Percentiles rank a stretch among this genome's conserved stretches.
Conservation (phyloP, 2,329 filamentous ascomycete species). For the Neonectria neomacrospora region DNA sequence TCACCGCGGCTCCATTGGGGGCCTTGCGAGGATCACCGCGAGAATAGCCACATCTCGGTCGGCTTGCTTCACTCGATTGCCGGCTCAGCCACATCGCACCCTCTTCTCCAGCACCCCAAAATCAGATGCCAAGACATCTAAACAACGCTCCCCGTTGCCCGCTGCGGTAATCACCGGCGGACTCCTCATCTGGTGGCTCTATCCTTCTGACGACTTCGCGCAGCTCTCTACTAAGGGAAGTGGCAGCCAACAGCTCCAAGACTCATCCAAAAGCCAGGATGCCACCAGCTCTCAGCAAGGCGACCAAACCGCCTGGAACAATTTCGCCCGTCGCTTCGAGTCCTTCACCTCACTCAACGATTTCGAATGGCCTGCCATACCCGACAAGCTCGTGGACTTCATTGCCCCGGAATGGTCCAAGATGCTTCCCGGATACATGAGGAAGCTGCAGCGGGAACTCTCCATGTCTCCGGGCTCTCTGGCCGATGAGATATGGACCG, state of each 20-base stretch:
- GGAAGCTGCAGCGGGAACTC: slow-evolving; percentile 87
- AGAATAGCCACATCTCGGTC: slow-evolving; percentile 33
- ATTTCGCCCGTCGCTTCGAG: slow-evolving; percentile 60
- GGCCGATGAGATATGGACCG: slow-evolving; percentile 92
- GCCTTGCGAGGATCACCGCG: slow-evolving; percentile 34
- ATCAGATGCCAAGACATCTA: slow-evolving; percentile 31
- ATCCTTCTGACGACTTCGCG: slow-evolving; percentile 57
- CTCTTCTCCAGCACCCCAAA: slow-evolving; percentile 34
- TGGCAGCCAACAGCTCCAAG: slow-evolving; percentile 19
- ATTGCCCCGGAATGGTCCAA: slow-evolving; percentile 88
- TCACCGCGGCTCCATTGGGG: slow-evolving; percentile 36
- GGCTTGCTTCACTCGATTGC: slow-evolving; percentile 27
- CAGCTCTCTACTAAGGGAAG: slow-evolving; percentile 45
- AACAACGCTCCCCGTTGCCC: slow-evolving; percentile 44
- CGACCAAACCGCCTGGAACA: slow-evolving; percentile 58
- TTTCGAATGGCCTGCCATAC: slow-evolving; percentile 64
- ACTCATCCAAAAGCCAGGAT: slow-evolving; percentile 34
- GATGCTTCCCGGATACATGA: slow-evolving; percentile 77
- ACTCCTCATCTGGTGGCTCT: slow-evolving; percentile 57
- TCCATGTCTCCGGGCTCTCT: slow-evolving; percentile 89
- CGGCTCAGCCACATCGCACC: slow-evolving; percentile 28
- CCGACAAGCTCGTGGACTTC: slow-evolving; percentile 72
- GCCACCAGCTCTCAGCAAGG: slow-evolving; percentile 33
- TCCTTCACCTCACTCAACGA: slow-evolving; percentile 65
- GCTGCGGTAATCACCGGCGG: slow-evolving; percentile 49